These are phyloP conservation scores for Fusarium dimerum DNA, from an alignment of 2,329 filamentous ascomycete species.

Conservation along the genomic window DNA sequence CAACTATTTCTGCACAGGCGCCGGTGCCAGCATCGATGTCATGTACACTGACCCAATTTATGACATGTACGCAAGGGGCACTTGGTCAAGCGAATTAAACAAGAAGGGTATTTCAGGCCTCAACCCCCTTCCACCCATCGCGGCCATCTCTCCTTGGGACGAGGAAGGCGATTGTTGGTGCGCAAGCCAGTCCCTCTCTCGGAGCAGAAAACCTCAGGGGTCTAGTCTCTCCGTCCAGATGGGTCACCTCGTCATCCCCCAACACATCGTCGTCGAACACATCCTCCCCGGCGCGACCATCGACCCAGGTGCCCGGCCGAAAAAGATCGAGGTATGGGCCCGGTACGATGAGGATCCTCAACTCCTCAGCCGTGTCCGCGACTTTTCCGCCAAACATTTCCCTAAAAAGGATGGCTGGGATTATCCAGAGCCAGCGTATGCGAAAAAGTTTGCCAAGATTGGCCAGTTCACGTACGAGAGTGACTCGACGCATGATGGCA, in stretches of 20 bases:
- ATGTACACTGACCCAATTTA: constrained; percentile 61
- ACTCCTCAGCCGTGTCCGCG: constrained; percentile 40
- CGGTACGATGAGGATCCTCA: constrained; percentile 49
- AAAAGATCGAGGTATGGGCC: constrained; percentile 70
- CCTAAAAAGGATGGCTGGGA: constrained; percentile 34
- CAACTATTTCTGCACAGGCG: constrained; percentile 71
- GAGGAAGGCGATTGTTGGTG: constrained; percentile 91
- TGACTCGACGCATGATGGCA: constrained; percentile 39
- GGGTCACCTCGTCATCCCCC: constrained; percentile 60
- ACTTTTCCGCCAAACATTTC: constrained; percentile 47
- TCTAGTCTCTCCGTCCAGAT: constrained; percentile 67
- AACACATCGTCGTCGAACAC: constrained; percentile 73
- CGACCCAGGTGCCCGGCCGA: constrained; percentile 63
- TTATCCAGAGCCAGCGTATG: constrained; percentile 27
- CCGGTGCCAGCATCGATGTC: constrained; percentile 67
- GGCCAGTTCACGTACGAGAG: constrained; percentile 57
- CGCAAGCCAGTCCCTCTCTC: constrained; percentile 48
- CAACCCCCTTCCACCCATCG: constrained; percentile 39
- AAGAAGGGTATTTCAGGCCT: constrained; percentile 22
- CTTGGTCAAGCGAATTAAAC: constrained; percentile 8
- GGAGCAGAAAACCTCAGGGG: constrained; percentile 48
- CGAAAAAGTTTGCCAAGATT: constrained; percentile 55
- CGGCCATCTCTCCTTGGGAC: constrained; percentile 68
- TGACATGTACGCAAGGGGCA: constrained; percentile 29
- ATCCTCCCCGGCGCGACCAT: constrained; percentile 63